Evolutionary conservation across 1,139 yeast species (phyloP), one percentile per base, ranked within the genome.

Genomic region (Yamadazyma jaroonii): DNA sequence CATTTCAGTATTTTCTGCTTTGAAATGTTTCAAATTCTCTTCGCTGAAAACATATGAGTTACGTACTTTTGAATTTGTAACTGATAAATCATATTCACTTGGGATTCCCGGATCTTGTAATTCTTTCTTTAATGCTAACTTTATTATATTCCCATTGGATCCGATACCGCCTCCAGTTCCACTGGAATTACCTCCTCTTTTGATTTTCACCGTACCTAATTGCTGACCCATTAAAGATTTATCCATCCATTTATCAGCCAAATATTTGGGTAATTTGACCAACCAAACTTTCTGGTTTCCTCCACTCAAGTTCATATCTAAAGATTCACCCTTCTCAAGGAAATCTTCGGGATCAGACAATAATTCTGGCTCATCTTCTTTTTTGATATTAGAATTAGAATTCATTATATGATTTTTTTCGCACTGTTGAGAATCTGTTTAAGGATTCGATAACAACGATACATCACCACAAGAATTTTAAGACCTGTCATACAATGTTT

Each of bases 31-130:
- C 50, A 86, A 66, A 59, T 89, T 90, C 54, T 87, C 84, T 62
- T 92, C 98, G 22, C 90, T 82, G 59, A 92, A 89, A n/a, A 89
- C 87, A 57, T 76, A 92, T 42, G 94, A 86, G 57, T 90, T 92
- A 34, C 78, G 79, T 8, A 89, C 95, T 44, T 79, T 81, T 30
- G 85, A 81, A 59, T 88, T 88, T 23, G 85, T 75, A 57, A 92
- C 69, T 36, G 81, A 76, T 9, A 92, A 68, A 52, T 88, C 95
- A 58, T 90, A 92, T 49, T 86, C 88, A 49, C 79, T 85, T 3
- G 97, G 98, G 31, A 90, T 75, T 32, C 57, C 61, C 27, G 74
- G 73, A 32, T 62, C 60, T 20, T 48, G 44, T 3, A 40, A 30
- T 15, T 40, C 37, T 14, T 74, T 70, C 47, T 79, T 74, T 38